A percentile compares a stretch with the other conserved stretches of the same genome.
phyloP scores from a whole-genome alignment of 2,329 filamentous ascomycete genomes.

The Cadophora malorum region DNA sequence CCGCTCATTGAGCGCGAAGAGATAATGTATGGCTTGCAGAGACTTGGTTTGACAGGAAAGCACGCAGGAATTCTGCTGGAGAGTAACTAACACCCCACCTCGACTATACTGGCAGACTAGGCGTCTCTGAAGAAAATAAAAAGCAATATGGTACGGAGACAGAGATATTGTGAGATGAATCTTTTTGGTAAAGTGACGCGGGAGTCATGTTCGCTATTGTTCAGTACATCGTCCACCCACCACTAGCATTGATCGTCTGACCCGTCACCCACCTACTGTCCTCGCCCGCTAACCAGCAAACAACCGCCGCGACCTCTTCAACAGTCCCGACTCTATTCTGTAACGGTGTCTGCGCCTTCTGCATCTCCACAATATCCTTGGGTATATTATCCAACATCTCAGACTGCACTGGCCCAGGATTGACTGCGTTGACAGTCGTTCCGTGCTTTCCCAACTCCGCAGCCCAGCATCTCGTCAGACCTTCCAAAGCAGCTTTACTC shows the following conservation, averaged over 20 bases:
- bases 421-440: constrained; percentile 34
- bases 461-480: constrained; percentile 33
- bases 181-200: no score
- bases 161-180: no score
- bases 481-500: constrained; percentile 32
- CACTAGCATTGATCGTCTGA: constrained; percentile 32
- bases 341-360: constrained; percentile 29
- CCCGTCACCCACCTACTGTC: constrained; percentile 56
- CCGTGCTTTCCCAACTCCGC: constrained; percentile 32
- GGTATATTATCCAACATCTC: constrained; percentile 38
- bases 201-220: no score
- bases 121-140: no score
- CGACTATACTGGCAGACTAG: no score
- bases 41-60: no score
- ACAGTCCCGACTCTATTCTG: constrained; percentile 48
- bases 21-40: no score
- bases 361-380: constrained; percentile 32
- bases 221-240: constrained; percentile 36
- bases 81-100: no score
- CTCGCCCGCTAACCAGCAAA: constrained; percentile 54
- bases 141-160: no score
- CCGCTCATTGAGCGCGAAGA: no score
- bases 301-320: constrained; percentile 54
- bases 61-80: no score
- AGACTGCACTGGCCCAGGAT: constrained; percentile 36